Conservation (phyloP, 306 rosid species). For the Ormosia emarginata region DNA sequence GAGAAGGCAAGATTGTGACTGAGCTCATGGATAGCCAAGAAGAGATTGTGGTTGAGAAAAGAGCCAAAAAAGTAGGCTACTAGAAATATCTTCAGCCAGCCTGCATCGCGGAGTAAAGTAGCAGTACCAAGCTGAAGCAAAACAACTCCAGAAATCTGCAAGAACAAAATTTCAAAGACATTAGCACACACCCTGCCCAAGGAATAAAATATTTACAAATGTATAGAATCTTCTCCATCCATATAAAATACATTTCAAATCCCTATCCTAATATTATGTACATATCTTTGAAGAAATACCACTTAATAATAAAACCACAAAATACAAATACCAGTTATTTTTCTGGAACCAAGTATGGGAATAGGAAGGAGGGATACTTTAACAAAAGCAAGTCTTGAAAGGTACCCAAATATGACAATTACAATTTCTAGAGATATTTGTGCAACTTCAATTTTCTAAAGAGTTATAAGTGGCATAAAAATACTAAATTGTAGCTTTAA, state of each 20-base stretch:
- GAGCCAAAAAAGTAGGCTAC: slow-evolving; percentile 89
- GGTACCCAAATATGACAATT: neutral
- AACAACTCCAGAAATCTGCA: slow-evolving; percentile 74
- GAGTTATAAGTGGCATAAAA: neutral
- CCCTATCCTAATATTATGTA: neutral
- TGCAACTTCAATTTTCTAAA: neutral
- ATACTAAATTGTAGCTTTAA: neutral
- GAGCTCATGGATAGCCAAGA: slow-evolving; percentile 93
- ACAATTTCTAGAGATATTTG: neutral
- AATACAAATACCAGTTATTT: neutral
- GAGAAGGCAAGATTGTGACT: slow-evolving; percentile 97
- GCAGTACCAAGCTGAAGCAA: slow-evolving; percentile 86
- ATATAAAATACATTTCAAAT: neutral
- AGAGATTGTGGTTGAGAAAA: slow-evolving; percentile 92
- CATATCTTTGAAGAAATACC: neutral
- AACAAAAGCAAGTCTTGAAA: neutral
- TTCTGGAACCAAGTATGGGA: neutral
- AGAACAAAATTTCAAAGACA: slow-evolving; percentile 20
- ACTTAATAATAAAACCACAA: neutral
- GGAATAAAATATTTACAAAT: neutral
- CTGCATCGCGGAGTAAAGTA: slow-evolving; percentile 50
- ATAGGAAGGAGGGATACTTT: neutral
- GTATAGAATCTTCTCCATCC: neutral
- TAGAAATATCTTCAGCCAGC: slow-evolving; percentile 76
- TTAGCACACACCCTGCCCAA: neutral